phyloP scores from a whole-genome alignment of 305 asterid species.

The Fraxinus angustifolia region DNA sequence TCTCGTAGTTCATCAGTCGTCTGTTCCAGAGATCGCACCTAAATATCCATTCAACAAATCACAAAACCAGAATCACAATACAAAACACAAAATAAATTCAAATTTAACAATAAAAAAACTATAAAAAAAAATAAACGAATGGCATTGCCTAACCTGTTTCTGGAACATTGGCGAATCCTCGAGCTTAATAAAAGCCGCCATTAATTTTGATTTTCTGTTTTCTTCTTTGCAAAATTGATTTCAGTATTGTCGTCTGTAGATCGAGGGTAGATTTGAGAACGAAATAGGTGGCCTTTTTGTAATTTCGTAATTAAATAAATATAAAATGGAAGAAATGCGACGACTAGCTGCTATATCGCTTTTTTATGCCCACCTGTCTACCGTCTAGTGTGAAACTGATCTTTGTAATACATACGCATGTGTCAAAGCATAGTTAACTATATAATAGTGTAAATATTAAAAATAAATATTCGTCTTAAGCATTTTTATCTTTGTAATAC shows the following conservation, averaged over 20 bases:
- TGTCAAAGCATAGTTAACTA: too few species aligned
- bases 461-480: too few species aligned
- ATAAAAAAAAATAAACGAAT: not conserved
- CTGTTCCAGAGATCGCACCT: constrained; percentile 87
- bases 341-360: not conserved
- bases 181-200: constrained; percentile 78
- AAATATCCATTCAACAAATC: constrained; percentile 18
- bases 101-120: not conserved
- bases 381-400: not conserved
- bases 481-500: too few species aligned
- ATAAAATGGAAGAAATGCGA: not conserved
- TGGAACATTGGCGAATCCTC: constrained; percentile 98
- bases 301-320: not conserved
- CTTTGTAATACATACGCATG: too few species aligned
- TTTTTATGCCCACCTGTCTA: not conserved
- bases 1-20: constrained; percentile 77
- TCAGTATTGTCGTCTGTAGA: not conserved
- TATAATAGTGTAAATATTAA: too few species aligned
- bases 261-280: not conserved
- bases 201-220: constrained; percentile 24
- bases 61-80: constrained; percentile 4
- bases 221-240: not conserved
- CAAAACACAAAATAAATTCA: not conserved
- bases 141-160: constrained; percentile 50
- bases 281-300: not conserved